Evolutionary conservation across 768 basidiomycete genomes (phyloP).

Genomic region (Mycena alexandri): DNA sequence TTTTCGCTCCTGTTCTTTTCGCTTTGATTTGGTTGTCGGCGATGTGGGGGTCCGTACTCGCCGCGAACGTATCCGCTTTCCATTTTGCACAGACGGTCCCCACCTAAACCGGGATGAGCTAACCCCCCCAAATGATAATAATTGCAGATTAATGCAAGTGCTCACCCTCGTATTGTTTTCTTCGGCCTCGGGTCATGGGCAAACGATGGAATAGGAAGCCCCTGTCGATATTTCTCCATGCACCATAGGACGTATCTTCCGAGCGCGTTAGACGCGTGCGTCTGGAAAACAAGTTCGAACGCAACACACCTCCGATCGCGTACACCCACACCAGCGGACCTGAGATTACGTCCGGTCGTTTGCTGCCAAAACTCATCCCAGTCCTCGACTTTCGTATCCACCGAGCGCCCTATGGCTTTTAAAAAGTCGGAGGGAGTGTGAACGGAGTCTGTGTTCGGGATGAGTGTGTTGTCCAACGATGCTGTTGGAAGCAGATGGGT

Average conservation of each 20-base stretch:
- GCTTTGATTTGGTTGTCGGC: no score
- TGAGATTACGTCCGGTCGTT: conserved; percentile 64
- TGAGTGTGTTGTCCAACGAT: conserved; percentile 28
- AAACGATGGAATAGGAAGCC: conserved; percentile 67
- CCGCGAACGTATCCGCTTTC: conserved; percentile 80
- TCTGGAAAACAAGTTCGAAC: background rate
- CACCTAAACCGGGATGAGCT: conserved; percentile 59
- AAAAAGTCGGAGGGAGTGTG: conserved; percentile 74
- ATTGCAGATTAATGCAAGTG: background rate
- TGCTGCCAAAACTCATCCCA: conserved; percentile 83
- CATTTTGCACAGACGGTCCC: conserved; percentile 81
- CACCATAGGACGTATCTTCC: conserved; percentile 84
- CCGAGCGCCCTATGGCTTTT: conserved; percentile 77
- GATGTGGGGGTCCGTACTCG: conserved; percentile 48
- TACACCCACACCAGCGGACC: conserved; percentile 73
- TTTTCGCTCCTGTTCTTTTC: background rate
- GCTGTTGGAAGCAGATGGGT: conserved; percentile 33
- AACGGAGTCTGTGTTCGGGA: conserved; percentile 58
- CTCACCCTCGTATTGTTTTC: conserved; percentile 86
- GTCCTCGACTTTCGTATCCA: conserved; percentile 75
- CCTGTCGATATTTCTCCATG: conserved; percentile 82
- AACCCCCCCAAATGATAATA: background rate
- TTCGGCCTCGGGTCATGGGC: conserved; percentile 76
- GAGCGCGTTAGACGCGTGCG: background rate
- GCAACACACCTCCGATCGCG: conserved; percentile 76